Percentiles rank a stretch among this genome's conserved stretches.
These are phyloP conservation scores for Cyanidioschyzon merolae DNA, from an alignment of 23 red algal species.

Conservation along the genomic window DNA sequence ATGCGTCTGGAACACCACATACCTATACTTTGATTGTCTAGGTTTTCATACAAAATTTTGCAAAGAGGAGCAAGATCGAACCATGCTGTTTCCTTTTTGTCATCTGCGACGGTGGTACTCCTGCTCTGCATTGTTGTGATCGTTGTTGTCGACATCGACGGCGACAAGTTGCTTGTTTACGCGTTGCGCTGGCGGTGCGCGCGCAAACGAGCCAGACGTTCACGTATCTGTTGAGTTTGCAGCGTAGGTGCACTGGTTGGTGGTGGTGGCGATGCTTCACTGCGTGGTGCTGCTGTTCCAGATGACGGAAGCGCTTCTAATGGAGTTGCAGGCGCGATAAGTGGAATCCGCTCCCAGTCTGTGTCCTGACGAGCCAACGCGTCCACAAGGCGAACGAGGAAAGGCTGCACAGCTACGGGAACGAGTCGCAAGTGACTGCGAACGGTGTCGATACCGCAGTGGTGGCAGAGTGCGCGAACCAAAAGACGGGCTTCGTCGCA, in stretches of 20 bases:
- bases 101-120: too few relatives aligned
- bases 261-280: not conserved
- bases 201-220: not conserved
- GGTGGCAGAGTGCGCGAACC: not conserved
- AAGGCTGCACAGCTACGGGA: not conserved
- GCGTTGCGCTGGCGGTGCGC: not conserved
- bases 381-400: not conserved
- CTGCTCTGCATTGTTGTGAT: too few relatives aligned
- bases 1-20: too few relatives aligned
- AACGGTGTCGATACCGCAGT: not conserved
- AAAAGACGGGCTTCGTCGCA: not conserved
- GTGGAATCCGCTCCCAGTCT: not conserved
- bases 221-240: not conserved
- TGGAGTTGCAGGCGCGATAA: too few relatives aligned
- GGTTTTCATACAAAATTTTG: too few relatives aligned
- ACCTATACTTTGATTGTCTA: too few relatives aligned
- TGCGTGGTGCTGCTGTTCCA: too few relatives aligned
- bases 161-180: too few relatives aligned
- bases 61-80: too few relatives aligned
- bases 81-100: too few relatives aligned
- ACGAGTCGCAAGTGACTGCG: conserved; percentile 1
- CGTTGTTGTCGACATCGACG: too few relatives aligned
- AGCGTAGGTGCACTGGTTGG: not conserved
- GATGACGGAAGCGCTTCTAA: too few relatives aligned
- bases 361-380: not conserved